A percentile compares a stretch with the other conserved stretches of the same genome.
Conservation (phyloP, 768 basidiomycete species). For the Kwoniella sp. region DNA sequence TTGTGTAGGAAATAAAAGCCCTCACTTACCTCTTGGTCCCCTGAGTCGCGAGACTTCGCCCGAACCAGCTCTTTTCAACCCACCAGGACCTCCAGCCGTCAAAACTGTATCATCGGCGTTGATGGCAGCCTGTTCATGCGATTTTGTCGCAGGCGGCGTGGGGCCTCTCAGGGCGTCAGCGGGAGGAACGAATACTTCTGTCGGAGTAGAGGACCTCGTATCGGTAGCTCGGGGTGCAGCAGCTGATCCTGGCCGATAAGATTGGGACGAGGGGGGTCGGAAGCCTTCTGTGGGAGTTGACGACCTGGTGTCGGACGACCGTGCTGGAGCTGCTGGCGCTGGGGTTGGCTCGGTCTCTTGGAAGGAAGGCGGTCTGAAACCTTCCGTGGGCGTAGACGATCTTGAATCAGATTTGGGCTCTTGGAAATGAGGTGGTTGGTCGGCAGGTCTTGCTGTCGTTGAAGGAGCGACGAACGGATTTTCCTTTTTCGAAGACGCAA, state of each 20-base stretch:
- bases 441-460: conserved; percentile 3
- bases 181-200: conserved; percentile 7
- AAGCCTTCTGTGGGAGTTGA: conserved; percentile 10
- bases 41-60: conserved; percentile 40
- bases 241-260: not conserved
- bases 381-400: conserved; percentile 11
- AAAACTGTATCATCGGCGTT: conserved; percentile 22
- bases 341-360: too few species aligned
- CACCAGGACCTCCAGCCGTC: conserved; percentile 7
- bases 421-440: conserved; percentile 17
- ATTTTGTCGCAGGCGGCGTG: conserved; percentile 1
- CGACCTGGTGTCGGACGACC: conserved; percentile 1
- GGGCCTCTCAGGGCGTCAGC: not conserved
- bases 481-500: not conserved
- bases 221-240: not conserved
- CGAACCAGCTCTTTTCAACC: conserved; percentile 38
- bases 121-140: conserved; percentile 4
- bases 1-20: too few species aligned
- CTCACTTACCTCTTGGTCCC: conserved; percentile 41
- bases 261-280: not conserved
- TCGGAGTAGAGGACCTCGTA: conserved; percentile 15
- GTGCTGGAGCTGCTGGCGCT: not conserved
- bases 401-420: conserved; percentile 15
- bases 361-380: conserved; percentile 6
- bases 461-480: not conserved